Percentiles rank a stretch among this genome's conserved stretches.
Conservation (phyloP, 495 filamentous ascomycete genomes). For the Aspergillus kassunensis region DNA sequence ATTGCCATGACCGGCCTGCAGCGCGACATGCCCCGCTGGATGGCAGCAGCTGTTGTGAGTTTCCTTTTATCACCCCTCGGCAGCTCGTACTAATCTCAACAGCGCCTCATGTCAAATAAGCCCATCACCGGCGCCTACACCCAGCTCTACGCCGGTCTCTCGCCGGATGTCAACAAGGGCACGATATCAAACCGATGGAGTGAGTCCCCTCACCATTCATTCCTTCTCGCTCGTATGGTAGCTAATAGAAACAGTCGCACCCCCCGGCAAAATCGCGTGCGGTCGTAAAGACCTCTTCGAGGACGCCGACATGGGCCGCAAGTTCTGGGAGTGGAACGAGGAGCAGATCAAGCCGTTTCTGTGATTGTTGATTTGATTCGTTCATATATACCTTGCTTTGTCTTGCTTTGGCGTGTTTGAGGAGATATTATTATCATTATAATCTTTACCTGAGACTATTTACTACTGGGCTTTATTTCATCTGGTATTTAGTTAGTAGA, state of each 20-base stretch:
- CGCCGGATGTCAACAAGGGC: not conserved
- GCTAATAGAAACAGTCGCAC: not conserved
- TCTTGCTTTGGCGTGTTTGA: too few relatives aligned
- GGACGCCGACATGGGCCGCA: not conserved
- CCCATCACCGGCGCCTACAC: conserved; percentile 2
- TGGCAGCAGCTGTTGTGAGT: not conserved
- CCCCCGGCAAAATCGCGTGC: not conserved
- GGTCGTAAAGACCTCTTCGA: not conserved
- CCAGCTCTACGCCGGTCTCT: conserved; percentile 1
- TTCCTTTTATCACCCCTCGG: not conserved
- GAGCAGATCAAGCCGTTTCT: conserved; percentile 1
- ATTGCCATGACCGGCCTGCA: conserved; percentile 2
- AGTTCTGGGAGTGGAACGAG: conserved; percentile 9
- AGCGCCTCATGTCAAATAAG: not conserved
- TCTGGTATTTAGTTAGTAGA: too few relatives aligned
- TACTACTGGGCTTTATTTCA: too few relatives aligned
- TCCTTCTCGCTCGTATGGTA: too few relatives aligned
- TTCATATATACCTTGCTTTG: too few relatives aligned
- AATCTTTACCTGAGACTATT: too few relatives aligned
- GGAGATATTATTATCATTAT: too few relatives aligned
- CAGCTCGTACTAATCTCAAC: not conserved
- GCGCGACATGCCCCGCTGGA: not conserved
- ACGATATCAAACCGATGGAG: not conserved
- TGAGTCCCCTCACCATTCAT: not conserved
- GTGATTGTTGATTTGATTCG: not conserved